These are phyloP conservation scores for Trichomonascaceae sp. DNA, from an alignment of 1,139 yeast species.

Conservation along the genomic window DNA sequence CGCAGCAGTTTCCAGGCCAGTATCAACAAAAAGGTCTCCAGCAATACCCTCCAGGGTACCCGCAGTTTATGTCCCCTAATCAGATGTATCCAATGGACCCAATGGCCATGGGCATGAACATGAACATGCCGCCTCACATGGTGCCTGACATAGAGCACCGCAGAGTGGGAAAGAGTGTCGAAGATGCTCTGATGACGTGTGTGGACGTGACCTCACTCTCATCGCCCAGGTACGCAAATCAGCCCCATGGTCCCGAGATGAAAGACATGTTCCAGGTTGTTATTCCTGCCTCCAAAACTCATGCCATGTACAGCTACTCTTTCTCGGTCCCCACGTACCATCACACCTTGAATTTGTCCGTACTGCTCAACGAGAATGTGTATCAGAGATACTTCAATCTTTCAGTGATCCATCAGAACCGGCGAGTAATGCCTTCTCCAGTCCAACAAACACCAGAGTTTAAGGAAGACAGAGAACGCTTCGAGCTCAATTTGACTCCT, in stretches of 20 bases:
- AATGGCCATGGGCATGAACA: neutral
- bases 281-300: slow-evolving; percentile 20
- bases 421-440: slow-evolving; percentile 14
- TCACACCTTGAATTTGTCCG: slow-evolving; percentile 18
- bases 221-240: slow-evolving; percentile 13
- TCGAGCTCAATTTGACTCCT: slow-evolving; percentile 15
- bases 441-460: too few relatives aligned
- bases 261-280: slow-evolving; percentile 19
- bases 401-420: slow-evolving; percentile 14
- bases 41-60: too few relatives aligned
- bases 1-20: neutral
- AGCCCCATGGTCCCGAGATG: slow-evolving; percentile 12
- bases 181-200: slow-evolving; percentile 17
- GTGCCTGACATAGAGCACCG: neutral
- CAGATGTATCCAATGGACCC: too few relatives aligned
- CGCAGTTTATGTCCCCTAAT: too few relatives aligned
- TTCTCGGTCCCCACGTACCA: slow-evolving; percentile 23
- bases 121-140: neutral
- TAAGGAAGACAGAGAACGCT: slow-evolving; percentile 16
- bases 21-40: too few relatives aligned
- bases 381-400: slow-evolving; percentile 16
- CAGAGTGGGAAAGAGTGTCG: slow-evolving; percentile 19
- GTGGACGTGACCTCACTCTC: slow-evolving; percentile 17
- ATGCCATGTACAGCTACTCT: slow-evolving; percentile 19
- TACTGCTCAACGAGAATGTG: slow-evolving; percentile 18